Conservation (phyloP, 108 stramenopile genomes). For the Nitzschia sp. region DNA sequence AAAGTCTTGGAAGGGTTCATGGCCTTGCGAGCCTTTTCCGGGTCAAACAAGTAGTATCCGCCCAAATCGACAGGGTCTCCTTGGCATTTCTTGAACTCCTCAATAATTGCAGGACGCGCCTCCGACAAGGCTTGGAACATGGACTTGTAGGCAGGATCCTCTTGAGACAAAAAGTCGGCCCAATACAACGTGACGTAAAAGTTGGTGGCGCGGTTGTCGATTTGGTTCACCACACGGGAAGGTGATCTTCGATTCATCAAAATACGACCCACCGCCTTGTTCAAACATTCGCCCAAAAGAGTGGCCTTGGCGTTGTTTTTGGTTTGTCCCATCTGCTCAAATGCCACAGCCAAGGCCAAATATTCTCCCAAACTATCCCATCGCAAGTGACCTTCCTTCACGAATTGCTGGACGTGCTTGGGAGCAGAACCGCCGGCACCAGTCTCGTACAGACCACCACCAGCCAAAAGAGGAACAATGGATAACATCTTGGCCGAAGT, state of each 20-base stretch:
- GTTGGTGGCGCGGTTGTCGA: slow-evolving; percentile 94
- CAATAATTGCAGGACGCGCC: slow-evolving; percentile 79
- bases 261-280: slow-evolving; percentile 87
- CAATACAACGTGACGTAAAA: slow-evolving; percentile 93
- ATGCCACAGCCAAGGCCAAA: slow-evolving; percentile 81
- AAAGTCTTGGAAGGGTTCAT: slow-evolving; percentile 88
- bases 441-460: slow-evolving; percentile 94
- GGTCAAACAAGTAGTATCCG: slow-evolving; percentile 88
- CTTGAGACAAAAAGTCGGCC: slow-evolving; percentile 89
- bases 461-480: slow-evolving; percentile 91
- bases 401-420: slow-evolving; percentile 93
- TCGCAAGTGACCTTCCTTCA: slow-evolving; percentile 89
- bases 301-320: slow-evolving; percentile 70
- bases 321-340: slow-evolving; percentile 64
- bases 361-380: slow-evolving; percentile 90
- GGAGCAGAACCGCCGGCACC: slow-evolving; percentile 94
- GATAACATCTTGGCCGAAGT: slow-evolving; percentile 95
- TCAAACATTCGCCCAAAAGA: slow-evolving; percentile 78
- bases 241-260: slow-evolving; percentile 88
- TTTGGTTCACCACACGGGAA: slow-evolving; percentile 85
- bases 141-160: slow-evolving; percentile 76
- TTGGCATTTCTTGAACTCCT: slow-evolving; percentile 83
- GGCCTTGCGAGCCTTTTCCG: slow-evolving; percentile 65
- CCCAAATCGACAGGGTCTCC: slow-evolving; percentile 88
- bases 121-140: slow-evolving; percentile 71